phyloP scores from a whole-genome alignment of 2,329 filamentous ascomycete species.

The Aspergillus neotritici region DNA sequence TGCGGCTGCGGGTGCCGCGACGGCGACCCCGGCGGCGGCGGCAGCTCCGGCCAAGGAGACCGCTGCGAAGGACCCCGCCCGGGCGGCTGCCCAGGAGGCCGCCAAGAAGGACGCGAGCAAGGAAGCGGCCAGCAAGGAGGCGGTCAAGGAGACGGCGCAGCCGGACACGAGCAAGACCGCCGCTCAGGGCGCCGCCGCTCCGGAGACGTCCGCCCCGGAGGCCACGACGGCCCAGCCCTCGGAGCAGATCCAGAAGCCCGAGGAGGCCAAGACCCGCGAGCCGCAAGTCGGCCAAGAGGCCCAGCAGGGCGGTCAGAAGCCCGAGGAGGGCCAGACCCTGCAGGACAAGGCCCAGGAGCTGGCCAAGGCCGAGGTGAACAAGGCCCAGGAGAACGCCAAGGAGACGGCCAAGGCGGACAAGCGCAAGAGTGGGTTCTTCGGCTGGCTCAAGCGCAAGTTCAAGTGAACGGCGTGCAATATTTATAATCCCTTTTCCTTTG shows the following conservation, averaged over 20 bases:
- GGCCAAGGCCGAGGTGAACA: conserved; percentile 7
- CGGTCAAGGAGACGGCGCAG: conserved; percentile 1
- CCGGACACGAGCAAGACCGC: conserved; percentile 7
- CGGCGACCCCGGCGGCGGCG: conserved; percentile 4
- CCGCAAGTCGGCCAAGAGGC: conserved; percentile 4
- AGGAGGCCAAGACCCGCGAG: conserved; percentile 8
- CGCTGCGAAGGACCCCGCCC: no score
- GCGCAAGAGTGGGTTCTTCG: conserved; percentile 23
- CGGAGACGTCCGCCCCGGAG: not conserved
- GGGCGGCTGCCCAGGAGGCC: no score
- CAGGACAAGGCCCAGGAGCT: conserved; percentile 8
- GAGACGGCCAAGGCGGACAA: conserved; percentile 16
- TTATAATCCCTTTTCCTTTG: not conserved
- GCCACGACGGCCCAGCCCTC: no score
- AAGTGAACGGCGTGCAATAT: conserved; percentile 10
- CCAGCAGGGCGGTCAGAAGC: conserved; percentile 1
- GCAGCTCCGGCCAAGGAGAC: not conserved
- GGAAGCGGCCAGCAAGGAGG: not conserved
- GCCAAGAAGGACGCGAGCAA: conserved; percentile 3
- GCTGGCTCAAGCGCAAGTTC: conserved; percentile 28
- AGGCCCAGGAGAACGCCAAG: conserved; percentile 7
- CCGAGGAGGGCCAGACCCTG: conserved; percentile 14
- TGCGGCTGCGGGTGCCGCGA: conserved; percentile 1
- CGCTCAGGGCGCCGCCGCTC: conserved; percentile 1
- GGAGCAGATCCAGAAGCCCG: conserved; percentile 7